Base-by-base conservation (phyloP, 768 basidiomycete species). In the Boletus rubroflammeus region DNA sequence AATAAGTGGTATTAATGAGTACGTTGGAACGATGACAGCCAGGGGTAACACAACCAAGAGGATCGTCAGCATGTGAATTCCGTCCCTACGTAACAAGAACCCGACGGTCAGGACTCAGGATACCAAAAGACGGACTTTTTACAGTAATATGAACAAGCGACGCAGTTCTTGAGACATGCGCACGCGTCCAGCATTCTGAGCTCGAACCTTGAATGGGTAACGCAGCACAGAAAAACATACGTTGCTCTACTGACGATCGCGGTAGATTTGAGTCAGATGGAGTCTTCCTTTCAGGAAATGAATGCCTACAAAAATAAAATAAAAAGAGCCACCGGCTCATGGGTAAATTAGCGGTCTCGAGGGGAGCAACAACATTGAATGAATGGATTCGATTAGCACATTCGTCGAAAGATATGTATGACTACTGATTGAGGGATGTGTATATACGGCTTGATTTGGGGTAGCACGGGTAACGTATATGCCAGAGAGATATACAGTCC, bases 401-500 rank as follows among this genome's bases (percentile, higher is more conserved):
- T 46, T 62, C 28, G 35, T 40, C 31, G n/a, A 43, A 36, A 29
- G 47, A 31, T 32, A 26, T 48, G 46, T 46, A 51, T 59, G 58
- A 50, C 43, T 55, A 57, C 54, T 47, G 50, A 57, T 55, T 48
- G 26, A 19, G 39, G 11, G 21, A 39, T 19, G 50, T n/a, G 48
- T 25, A 35, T 32, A 64, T 29, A 25, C 50, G 51, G 39, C 21
- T 50, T 19, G 43, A 55, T 59, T 47, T 50, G 32, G 56, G 53
- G 60, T 51, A 61, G 41, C 50, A 61, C 46, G 48, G 58, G 58
- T 64, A 62, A 65, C 49, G 54, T 55, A 64, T 57, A 56, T 54
- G 55, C 50, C 49, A 53, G 59, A 41, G 68, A 53, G 41, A 47
- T 54, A 46, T 58, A 65, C 62, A 64, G 58, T 62, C 65, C 67